Percentiles rank a stretch among this genome's conserved stretches.
These are phyloP conservation scores for Roridomyces roridus DNA, from an alignment of 768 basidiomycete genomes.

Conservation along the genomic window DNA sequence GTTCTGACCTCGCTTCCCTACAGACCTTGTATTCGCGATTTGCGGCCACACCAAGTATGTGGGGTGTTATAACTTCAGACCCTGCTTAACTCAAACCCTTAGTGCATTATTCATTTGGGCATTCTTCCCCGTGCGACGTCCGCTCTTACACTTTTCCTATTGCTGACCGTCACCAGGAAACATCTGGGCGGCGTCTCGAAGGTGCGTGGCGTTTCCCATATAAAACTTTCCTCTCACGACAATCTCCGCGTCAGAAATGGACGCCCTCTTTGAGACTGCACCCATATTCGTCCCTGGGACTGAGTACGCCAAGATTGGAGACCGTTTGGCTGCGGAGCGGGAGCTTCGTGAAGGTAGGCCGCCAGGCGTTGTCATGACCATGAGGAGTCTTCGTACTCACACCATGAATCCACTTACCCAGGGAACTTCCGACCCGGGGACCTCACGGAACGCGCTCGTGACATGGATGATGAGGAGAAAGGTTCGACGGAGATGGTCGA, in stretches of 20 bases:
- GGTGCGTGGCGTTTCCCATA: constrained; percentile 28
- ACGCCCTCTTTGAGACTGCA: constrained; percentile 44
- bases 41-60: constrained; percentile 51
- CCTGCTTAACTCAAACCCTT: neutral
- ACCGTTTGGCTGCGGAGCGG: constrained; percentile 41
- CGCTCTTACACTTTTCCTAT: neutral
- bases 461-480: constrained; percentile 21
- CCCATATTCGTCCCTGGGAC: constrained; percentile 46
- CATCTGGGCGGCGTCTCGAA: constrained; percentile 49
- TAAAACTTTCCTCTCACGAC: neutral
- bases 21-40: constrained; percentile 52
- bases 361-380: neutral
- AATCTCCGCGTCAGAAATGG: constrained; percentile 41
- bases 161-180: constrained; percentile 36
- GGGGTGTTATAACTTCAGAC: neutral
- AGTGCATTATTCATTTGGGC: constrained; percentile 51
- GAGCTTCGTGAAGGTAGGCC: constrained; percentile 44
- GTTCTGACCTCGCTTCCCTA: neutral
- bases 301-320: constrained; percentile 40
- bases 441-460: constrained; percentile 30
- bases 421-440: constrained; percentile 36
- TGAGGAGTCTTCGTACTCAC: neutral
- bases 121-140: constrained; percentile 44
- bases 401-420: too few species aligned
- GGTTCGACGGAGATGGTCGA: constrained; percentile 22